phyloP scores from a whole-genome alignment of 192 early-diverging fungal genomes.

The Gamsiella multidivaricata region DNA sequence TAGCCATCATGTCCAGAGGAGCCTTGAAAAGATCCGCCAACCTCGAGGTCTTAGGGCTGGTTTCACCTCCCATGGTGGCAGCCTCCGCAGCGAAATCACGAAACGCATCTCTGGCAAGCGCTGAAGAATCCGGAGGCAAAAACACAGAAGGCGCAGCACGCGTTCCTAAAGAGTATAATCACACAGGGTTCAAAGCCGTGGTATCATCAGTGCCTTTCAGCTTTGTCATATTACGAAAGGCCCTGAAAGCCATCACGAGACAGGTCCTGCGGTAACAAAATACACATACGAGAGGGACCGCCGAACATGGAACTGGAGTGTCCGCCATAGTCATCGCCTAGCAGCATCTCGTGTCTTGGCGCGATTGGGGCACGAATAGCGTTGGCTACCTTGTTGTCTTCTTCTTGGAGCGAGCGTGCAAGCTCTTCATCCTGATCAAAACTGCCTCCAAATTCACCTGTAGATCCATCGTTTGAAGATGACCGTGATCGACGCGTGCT shows the following conservation, averaged over 20 bases:
- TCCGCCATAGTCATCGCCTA: constrained; percentile 58
- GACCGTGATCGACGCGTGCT: constrained; percentile 25
- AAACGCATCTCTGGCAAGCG: constrained; percentile 65
- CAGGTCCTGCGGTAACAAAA: too few relatives aligned
- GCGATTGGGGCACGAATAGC: constrained; percentile 88
- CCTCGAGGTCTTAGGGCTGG: constrained; percentile 61
- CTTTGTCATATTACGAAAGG: neutral
- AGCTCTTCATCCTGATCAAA: constrained; percentile 62
- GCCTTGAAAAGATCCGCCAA: constrained; percentile 87
- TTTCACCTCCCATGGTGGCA: constrained; percentile 60
- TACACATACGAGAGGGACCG: constrained; percentile 21
- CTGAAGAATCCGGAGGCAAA: constrained; percentile 62
- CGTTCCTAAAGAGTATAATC: constrained; percentile 13
- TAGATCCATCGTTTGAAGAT: constrained; percentile 36
- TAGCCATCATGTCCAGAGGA: constrained; percentile 89
- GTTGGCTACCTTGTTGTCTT: constrained; percentile 50
- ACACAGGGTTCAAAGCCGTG: constrained; percentile 11
- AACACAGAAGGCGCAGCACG: constrained; percentile 52
- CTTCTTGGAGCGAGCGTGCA: constrained; percentile 59
- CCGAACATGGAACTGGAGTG: constrained; percentile 13
- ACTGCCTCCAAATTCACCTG: constrained; percentile 6
- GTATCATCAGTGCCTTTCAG: constrained; percentile 1
- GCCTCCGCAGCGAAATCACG: constrained; percentile 76
- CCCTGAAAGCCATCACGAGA: neutral
- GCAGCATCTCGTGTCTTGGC: constrained; percentile 78